phyloP scores from a whole-genome alignment of 108 stramenopile genomes.

The Cyclostephanos tholiformis region DNA sequence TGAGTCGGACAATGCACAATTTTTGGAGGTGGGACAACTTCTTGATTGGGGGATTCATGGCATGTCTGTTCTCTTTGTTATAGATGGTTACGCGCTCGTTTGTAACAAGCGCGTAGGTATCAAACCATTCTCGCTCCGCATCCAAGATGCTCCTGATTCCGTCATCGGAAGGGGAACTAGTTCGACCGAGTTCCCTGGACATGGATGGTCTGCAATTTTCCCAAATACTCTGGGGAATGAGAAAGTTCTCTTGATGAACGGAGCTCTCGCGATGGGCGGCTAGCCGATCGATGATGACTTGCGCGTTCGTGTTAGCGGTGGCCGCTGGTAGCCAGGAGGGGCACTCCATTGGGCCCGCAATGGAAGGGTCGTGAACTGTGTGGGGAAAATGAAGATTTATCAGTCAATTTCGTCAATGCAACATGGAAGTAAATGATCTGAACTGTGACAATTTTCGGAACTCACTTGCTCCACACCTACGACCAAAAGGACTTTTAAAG shows the following conservation, averaged over 20 bases:
- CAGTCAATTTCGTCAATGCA: not conserved
- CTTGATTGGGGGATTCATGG: not conserved
- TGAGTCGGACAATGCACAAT: conserved; percentile 28
- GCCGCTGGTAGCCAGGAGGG: conserved; percentile 40
- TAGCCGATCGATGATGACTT: conserved; percentile 31
- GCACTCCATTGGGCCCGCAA: conserved; percentile 21
- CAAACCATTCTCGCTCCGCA: conserved; percentile 19
- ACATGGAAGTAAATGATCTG: not conserved
- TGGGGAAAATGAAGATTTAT: not conserved
- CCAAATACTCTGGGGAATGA: conserved; percentile 43
- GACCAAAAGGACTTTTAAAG: conserved; percentile 43
- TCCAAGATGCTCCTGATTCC: not conserved
- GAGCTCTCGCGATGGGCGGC: conserved; percentile 26
- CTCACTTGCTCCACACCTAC: conserved; percentile 15
- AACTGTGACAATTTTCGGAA: not conserved
- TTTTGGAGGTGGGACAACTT: conserved; percentile 33
- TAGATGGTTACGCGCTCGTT: conserved; percentile 26
- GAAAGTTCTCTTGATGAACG: conserved; percentile 37
- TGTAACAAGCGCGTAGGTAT: conserved; percentile 40
- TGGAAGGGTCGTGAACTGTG: conserved; percentile 40
- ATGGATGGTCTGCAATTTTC: conserved; percentile 48
- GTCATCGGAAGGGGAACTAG: not conserved
- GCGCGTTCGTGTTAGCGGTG: conserved; percentile 35
- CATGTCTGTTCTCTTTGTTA: not conserved
- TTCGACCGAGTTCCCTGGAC: not conserved